Evolutionary conservation across 208 protist species (phyloP).

Genomic region (Naegleria fowleri): DNA sequence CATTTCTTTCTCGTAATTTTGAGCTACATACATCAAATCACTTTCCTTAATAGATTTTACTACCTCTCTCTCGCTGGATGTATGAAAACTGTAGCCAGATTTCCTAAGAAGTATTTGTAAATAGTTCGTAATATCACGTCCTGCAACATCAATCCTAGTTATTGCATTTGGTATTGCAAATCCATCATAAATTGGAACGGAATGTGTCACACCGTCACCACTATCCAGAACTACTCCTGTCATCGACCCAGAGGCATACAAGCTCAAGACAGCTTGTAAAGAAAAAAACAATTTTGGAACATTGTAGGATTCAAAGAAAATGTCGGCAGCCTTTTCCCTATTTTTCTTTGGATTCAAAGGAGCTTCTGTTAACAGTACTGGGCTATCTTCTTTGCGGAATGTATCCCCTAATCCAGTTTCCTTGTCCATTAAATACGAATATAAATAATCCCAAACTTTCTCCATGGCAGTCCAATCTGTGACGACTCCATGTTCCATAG

Average conservation of each 20-base stretch:
- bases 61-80: not conserved
- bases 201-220: slow-evolving; percentile 96
- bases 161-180: slow-evolving; percentile 71
- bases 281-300: slow-evolving; percentile 81
- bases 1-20: not conserved
- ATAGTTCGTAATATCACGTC: slow-evolving; percentile 89
- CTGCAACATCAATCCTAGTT: slow-evolving; percentile 85
- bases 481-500: slow-evolving; percentile 92
- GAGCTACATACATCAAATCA: not conserved
- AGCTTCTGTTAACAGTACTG: slow-evolving; percentile 89
- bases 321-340: slow-evolving; percentile 79
- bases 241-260: slow-evolving; percentile 92
- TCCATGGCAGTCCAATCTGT: slow-evolving; percentile 92
- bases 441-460: slow-evolving; percentile 78
- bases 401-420: not conserved
- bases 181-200: slow-evolving; percentile 95
- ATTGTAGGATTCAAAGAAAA: slow-evolving; percentile 92
- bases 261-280: slow-evolving; percentile 81
- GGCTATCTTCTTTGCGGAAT: slow-evolving; percentile 28
- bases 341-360: slow-evolving; percentile 84
- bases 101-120: slow-evolving; percentile 1
- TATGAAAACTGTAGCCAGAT: slow-evolving; percentile 6
- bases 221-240: slow-evolving; percentile 97
- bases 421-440: not conserved
- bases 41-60: slow-evolving; percentile 13